Base-by-base conservation (phyloP, 2,329 filamentous ascomycete genomes). In the Ascochyta koolunga region DNA sequence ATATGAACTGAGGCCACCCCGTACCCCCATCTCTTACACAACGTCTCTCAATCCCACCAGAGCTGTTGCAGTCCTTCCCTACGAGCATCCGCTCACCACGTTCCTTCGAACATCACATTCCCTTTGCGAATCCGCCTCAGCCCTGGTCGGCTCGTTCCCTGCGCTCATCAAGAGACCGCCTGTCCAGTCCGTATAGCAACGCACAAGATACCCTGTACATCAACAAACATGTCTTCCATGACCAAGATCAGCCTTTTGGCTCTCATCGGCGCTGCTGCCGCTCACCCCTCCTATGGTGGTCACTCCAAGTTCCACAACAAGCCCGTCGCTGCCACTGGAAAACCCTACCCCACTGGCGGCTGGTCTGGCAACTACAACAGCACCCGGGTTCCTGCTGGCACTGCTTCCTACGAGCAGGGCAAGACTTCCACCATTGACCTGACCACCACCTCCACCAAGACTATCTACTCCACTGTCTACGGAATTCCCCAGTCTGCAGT, bases 61-160 rank as follows among this genome's bases (percentile, higher is more conserved):
- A 66, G 62, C 64, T 69, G 63, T 69, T 67, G 69, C 70, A 50
- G 67, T 69, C 68, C 55, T 60, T 74, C 70, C 60, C 71, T 73
- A 67, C 65, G 70, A 76, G 73, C 75, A 72, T 65, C 74, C 69
- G 76, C 77, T 78, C 77, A 64, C 73, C 75, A 59, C 71, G 63
- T 69, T 71, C 71, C 39, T 68, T 74, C 54, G 64, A 64, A 71
- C 68, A 62, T 60, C 61, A 69, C 69, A 67, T 70, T 75, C 67
- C 45, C 63, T 63, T 72, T 67, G 52, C 60, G 68, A 70, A 60
- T 59, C 55, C 58, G 68, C 69, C 67, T 67, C 63, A 68, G 76
- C 76, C 76, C 76, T 76, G 76, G 76, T 78, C 66, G 76, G 77
- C 77, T 65, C 53, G 53, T 58, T 65, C 59, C 56, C 60, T 61